Base-by-base conservation (phyloP, 106 monocot species). In the Dendrobium huoshanense region DNA sequence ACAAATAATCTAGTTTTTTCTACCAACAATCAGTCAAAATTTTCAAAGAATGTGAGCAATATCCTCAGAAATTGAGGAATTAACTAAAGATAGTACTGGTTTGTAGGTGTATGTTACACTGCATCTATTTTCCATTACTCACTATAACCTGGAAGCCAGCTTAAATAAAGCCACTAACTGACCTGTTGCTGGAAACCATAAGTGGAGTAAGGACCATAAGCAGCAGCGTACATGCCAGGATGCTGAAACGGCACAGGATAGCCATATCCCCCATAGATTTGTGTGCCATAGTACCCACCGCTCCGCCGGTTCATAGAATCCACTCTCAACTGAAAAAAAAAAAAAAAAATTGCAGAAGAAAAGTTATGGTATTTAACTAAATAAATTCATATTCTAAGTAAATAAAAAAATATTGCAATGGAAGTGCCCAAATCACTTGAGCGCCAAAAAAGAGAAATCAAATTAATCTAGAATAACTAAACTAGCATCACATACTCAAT, bases 121-220 rank as follows among this genome's bases (percentile, higher is more conserved):
- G 41, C 74, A 42, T 19, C 43, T n/a, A 74, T 74, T 74, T 19
- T 42, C n/a, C 74, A 18, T 43, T 11, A 43, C 49, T 20, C 76
- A 48, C 45, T 17, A 10, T 37, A 76, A 48, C 49, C 74, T 22
- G 25, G n/a, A 74, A 49, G 25, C 27, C 49, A 47, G 25, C 27
- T 76, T 20, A 10, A 51, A 27, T 51, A 15, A 16, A 76, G 49
- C 49, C 25, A 49, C 15, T 70, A 70, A 37, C 76, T 76, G 0
- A 76, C 76, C 49, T 76, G 76, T 49, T 76, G 76, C 27, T 76
- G 48, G 76, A 76, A 76, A 49, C 76, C 76, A 16, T 76, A 76
- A 27, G 51, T 76, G 76, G 76, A 76, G 49, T 76, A 76, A 76
- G 76, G 76, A 27, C 76, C 49, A 15, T 76, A 76, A 11, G 76